phyloP scores from a whole-genome alignment of 345 rosid species.

The Brassica napus region DNA sequence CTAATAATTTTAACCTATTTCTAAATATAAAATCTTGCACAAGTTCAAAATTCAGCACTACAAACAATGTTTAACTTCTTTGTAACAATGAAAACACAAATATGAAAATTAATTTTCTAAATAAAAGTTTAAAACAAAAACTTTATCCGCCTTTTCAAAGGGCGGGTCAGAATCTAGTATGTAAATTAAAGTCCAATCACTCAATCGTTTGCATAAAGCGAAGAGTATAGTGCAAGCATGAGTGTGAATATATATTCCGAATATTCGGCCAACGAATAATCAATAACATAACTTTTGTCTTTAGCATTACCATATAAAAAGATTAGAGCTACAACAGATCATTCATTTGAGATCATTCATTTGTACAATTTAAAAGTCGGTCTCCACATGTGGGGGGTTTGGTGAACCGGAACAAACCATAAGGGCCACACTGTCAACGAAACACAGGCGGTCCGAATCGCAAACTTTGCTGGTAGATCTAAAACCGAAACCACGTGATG shows the following conservation, averaged over 20 bases:
- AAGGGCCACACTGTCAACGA: neutral
- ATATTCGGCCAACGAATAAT: conserved; percentile 30
- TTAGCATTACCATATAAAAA: neutral
- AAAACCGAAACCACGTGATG: conserved; percentile 20
- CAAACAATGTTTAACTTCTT: too few relatives aligned
- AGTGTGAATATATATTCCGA: conserved; percentile 24
- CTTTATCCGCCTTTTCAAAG: too few relatives aligned
- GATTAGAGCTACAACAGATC: neutral
- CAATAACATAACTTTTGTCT: neutral
- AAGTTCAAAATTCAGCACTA: too few relatives aligned
- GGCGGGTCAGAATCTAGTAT: too few relatives aligned
- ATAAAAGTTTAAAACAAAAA: too few relatives aligned
- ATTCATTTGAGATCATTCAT: too few relatives aligned
- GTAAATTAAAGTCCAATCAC: neutral
- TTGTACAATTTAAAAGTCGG: neutral
- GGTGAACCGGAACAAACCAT: conserved; percentile 28
- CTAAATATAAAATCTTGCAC: too few relatives aligned
- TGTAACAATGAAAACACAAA: too few relatives aligned
- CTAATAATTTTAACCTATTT: too few relatives aligned
- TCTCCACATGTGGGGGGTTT: conserved; percentile 4
- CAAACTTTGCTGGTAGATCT: conserved; percentile 9
- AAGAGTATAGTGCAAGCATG: conserved; percentile 8
- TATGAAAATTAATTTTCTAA: too few relatives aligned
- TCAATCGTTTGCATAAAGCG: conserved; percentile 19
- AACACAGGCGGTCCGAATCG: conserved; percentile 5